Conservation (phyloP, 441 rosid species). For the Rhodomyrtus psidioides region DNA sequence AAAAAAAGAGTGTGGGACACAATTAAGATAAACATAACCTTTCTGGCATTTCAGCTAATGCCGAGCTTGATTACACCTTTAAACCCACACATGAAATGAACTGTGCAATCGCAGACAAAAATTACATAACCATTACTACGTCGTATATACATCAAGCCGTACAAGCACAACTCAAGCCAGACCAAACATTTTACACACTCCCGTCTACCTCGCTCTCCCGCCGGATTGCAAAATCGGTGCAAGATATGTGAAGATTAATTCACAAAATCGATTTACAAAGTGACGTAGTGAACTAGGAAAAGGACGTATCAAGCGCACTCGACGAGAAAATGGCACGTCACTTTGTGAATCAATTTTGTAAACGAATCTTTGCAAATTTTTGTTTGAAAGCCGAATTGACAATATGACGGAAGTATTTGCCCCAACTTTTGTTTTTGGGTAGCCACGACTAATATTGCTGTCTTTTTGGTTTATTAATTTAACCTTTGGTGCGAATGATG, state of each 20-base stretch:
- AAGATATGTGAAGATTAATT: neutral
- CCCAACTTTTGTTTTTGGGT: neutral
- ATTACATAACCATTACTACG: neutral
- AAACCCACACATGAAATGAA: neutral
- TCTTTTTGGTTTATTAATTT: neutral
- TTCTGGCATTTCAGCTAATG: neutral
- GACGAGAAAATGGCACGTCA: neutral
- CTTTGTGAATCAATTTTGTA: neutral
- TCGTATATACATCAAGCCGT: neutral
- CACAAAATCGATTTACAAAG: neutral
- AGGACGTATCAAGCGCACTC: neutral
- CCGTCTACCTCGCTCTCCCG: neutral
- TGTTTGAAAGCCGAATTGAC: neutral
- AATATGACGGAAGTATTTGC: neutral
- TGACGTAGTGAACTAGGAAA: neutral
- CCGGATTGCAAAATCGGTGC: neutral
- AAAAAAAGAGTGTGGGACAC: neutral
- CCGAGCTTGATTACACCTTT: neutral
- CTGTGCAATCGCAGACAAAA: neutral
- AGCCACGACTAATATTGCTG: neutral
- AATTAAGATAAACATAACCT: neutral
- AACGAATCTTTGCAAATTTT: neutral
- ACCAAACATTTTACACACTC: neutral
- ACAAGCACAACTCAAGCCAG: neutral
- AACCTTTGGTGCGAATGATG: slow-evolving; percentile 86